Conservation (phyloP, 345 rosid species). For the Cardamine resedifolia region DNA sequence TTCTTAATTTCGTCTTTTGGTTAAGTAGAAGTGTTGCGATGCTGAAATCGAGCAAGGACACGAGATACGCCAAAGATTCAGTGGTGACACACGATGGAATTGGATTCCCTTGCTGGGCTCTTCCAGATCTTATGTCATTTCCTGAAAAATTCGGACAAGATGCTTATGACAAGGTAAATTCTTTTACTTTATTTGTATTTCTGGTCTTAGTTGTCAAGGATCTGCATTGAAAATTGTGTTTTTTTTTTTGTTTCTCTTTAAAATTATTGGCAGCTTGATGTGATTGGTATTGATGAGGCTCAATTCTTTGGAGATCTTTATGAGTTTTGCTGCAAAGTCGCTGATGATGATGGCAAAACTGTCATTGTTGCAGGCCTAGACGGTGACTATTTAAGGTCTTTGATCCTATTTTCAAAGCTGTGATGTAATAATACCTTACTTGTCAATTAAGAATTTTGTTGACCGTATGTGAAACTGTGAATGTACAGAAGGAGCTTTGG, state of each 20-base stretch:
- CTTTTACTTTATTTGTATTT: not conserved
- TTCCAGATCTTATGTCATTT: constrained; percentile 72
- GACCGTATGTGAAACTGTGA: not conserved
- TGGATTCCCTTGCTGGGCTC: constrained; percentile 78
- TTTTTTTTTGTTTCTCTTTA: not conserved
- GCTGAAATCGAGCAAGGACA: constrained; percentile 78
- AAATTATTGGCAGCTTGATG: constrained; percentile 60
- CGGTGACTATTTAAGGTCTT: constrained; percentile 86
- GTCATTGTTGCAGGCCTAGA: constrained; percentile 81
- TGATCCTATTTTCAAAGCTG: not conserved
- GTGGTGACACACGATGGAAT: constrained; percentile 82
- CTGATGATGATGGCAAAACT: constrained; percentile 76
- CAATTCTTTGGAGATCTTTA: constrained; percentile 93
- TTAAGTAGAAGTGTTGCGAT: constrained; percentile 62
- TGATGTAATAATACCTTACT: not conserved
- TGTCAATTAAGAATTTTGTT: not conserved
- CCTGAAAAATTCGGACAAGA: constrained; percentile 48
- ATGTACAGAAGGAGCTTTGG: constrained; percentile 75
- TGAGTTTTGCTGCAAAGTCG: constrained; percentile 85
- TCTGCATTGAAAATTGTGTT: not conserved
- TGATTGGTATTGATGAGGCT: constrained; percentile 93
- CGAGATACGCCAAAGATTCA: constrained; percentile 70
- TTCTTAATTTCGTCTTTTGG: not conserved
- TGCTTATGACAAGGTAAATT: constrained; percentile 66
- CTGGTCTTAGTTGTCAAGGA: constrained; percentile 8